These are phyloP conservation scores for Hypericum androsaemum DNA, from an alignment of 345 rosid genomes.

Conservation along the genomic window DNA sequence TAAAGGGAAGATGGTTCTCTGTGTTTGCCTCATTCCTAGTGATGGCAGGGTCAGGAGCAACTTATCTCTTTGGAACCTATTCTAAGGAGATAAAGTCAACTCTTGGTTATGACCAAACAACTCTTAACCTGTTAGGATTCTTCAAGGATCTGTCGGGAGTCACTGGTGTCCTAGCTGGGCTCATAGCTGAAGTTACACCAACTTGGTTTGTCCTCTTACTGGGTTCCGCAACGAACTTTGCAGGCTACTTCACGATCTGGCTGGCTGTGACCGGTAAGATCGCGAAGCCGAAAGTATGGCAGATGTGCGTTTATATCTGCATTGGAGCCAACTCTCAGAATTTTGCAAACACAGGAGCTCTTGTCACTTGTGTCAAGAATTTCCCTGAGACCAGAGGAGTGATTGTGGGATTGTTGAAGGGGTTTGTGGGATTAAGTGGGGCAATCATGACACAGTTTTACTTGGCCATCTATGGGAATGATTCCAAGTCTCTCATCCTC, in stretches of 20 bases:
- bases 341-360: conserved; percentile 3
- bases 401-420: conserved; percentile 3
- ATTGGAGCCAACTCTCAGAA: conserved; percentile 6
- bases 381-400: conserved; percentile 7
- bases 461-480: conserved; percentile 2
- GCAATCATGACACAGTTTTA: conserved; percentile 7
- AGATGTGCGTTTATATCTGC: conserved; percentile 8
- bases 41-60: conserved; percentile 8
- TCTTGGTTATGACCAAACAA: conserved; percentile 7
- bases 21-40: conserved; percentile 5
- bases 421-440: conserved; percentile 4
- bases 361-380: conserved; percentile 9
- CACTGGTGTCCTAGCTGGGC: conserved; percentile 6
- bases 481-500: conserved; percentile 2
- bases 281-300: background rate
- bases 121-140: conserved; percentile 4
- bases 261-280: conserved; percentile 4
- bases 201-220: conserved; percentile 1
- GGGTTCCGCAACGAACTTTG: conserved; percentile 1
- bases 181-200: conserved; percentile 5
- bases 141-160: conserved; percentile 5
- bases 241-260: conserved; percentile 10
- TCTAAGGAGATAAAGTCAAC: conserved; percentile 3
- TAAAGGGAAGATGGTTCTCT: conserved; percentile 5
- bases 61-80: conserved; percentile 3